Base-by-base conservation (phyloP, 495 filamentous ascomycete species). In the Neurospora sp. region DNA sequence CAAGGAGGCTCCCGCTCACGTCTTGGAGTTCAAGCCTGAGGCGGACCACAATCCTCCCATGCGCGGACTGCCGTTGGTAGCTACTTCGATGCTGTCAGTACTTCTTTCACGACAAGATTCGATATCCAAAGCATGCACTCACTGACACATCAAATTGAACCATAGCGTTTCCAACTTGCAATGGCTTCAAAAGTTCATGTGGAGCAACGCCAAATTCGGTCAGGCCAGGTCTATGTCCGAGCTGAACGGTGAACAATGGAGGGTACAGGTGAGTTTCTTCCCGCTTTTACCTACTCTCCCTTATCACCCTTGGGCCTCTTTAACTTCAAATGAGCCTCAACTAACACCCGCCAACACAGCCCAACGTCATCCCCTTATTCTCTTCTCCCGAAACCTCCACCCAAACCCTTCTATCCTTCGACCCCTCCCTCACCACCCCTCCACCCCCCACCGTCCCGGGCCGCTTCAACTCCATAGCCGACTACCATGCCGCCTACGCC, bases 161-260 rank as follows among this genome's bases (percentile, higher is more conserved):
- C 9, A 37, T 48, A 85, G 83, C n/a, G 59, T 82, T 22, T 59
- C 75, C 8, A 73, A 73, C 45, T 69, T 74, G 12, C 53, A 72
- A 12, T 77, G 75, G 9, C 5, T 84, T 6, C 79, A 81, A 20
- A 78, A 78, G 35, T 75, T 75, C 4, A 72, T 83, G 27, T 97
- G 91, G 92, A 81, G 76, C 65, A 95, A 94, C 82, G 92, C 92
- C 38, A 90, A 90, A 27, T 93, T 98, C 74, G 84, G 81, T 48
- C 76, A 82, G 37, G 85, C 94, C 39, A 88, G 87, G 69, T 77
- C 88, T 40, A 83, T 91, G 9, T 80, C 82, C 4, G 84, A 87
- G 31, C 85, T 97, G 16, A 82, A 89, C 8, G 74, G 84, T 27
- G 90, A 91, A 75, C 77, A 85, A 16, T 86, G 88, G 61, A 85